phyloP scores from a whole-genome alignment of 768 basidiomycete genomes.

The Lentinula raphanica region DNA sequence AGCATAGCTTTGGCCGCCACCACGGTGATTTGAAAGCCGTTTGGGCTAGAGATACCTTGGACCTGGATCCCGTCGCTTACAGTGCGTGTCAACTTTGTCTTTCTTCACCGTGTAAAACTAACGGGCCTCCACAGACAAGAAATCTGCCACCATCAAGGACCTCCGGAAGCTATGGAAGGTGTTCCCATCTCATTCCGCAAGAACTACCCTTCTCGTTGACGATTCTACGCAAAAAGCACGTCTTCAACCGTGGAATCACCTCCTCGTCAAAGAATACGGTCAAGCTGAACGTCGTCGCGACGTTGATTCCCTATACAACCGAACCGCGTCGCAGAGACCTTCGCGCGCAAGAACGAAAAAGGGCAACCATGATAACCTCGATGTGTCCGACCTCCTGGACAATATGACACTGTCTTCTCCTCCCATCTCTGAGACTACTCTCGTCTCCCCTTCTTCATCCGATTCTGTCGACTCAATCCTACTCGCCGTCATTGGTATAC shows the following conservation, averaged over 20 bases:
- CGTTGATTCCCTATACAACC: neutral
- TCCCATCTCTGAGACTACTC: neutral
- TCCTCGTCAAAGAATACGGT: slow-evolving; percentile 70
- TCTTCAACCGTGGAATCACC: slow-evolving; percentile 77
- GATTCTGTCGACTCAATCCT: slow-evolving; percentile 45
- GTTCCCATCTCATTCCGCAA: slow-evolving; percentile 36
- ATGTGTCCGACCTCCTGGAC: neutral
- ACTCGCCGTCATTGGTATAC: slow-evolving; percentile 61
- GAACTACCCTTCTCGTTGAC: slow-evolving; percentile 45
- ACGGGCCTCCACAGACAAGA: slow-evolving; percentile 31
- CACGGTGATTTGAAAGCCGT: slow-evolving; percentile 24
- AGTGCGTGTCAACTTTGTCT: slow-evolving; percentile 27
- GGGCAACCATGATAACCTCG: neutral
- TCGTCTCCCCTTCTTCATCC: neutral
- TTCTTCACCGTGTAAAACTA: neutral
- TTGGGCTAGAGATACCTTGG: slow-evolving; percentile 50
- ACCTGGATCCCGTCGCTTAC: slow-evolving; percentile 40
- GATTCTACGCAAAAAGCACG: slow-evolving; percentile 53
- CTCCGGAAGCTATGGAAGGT: slow-evolving; percentile 61
- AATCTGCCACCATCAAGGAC: slow-evolving; percentile 65
- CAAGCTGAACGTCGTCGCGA: slow-evolving; percentile 31
- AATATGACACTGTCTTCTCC: neutral
- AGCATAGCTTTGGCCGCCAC: slow-evolving; percentile 45
- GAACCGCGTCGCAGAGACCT: neutral
- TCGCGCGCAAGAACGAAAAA: neutral